Base-by-base conservation (phyloP, 192 early-diverging fungal genomes). In the Coemansia sp. region DNA sequence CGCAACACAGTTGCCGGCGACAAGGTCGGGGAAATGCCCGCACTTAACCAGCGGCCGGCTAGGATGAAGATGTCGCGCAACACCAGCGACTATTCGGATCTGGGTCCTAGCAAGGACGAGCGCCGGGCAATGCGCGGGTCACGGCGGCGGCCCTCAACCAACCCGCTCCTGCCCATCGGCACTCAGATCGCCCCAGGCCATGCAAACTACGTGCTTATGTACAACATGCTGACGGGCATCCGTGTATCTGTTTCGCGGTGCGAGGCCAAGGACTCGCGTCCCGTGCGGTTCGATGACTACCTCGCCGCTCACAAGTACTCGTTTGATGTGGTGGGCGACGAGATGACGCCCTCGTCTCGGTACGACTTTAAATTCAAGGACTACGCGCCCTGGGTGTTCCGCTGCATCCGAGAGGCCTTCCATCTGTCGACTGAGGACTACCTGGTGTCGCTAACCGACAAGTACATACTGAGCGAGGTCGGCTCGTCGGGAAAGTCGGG, bases 301-400 rank as follows among this genome's bases (percentile, higher is more conserved):
- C 79, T 38, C 0, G 91, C 93, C 4, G 87, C 89, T 14, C 93
- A 98, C 79, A 99, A 99, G 79, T 76, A 96, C 60, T 92, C 94
- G 11, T 98, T 98, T 83, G 97, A 99, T 76, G 89, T 94, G 37
- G 91, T 90, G 36, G 94, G 95, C 14, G 95, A 96, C 73, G 96
- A 99, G 76, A 73, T 97, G 75, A 95, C 93, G n/a, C 93, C 97
- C 14, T 90, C 90, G 11, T 90, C 93, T 16, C 88, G 89, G 58
- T 98, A 98, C 82, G 95, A 98, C 69, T 99, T 97, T 76, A 98
- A 98, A 83, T 99, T 98, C 77, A 99, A 99, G 72, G 97, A 99
- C 77, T 98, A 98, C 69, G 92, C 94, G 11, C 97, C 96, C 2
- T 96, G 94, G 94, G 93, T 96, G 8, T 99, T 99, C 72, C 89